These are phyloP conservation scores for Nyssa sinensis DNA, from an alignment of 148 eudicot species.

Conservation along the genomic window DNA sequence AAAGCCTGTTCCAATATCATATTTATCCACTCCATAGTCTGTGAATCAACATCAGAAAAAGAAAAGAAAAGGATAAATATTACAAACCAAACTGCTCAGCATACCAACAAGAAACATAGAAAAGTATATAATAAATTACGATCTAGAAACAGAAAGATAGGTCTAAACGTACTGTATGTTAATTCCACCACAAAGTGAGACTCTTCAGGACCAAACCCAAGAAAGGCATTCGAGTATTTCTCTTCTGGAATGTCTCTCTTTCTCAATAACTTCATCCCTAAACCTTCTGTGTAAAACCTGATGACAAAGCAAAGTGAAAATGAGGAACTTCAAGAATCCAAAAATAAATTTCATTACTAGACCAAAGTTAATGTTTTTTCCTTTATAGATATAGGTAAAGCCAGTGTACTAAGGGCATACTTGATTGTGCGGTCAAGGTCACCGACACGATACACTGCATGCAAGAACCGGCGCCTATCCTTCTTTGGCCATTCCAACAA, in stretches of 20 bases:
- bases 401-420: constrained; percentile 32
- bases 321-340: not conserved
- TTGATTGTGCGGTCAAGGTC: constrained; percentile 85
- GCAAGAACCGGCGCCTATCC: constrained; percentile 68
- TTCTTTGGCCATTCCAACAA: constrained; percentile 75
- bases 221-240: constrained; percentile 86
- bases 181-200: constrained; percentile 76
- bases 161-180: constrained; percentile 69
- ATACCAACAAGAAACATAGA: not conserved
- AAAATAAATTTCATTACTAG: not conserved
- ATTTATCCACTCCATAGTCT: constrained; percentile 92
- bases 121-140: too few relatives aligned
- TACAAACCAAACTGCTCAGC: not conserved
- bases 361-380: not conserved
- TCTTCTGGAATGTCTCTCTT: constrained; percentile 81
- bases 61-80: not conserved
- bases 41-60: constrained; percentile 5
- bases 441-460: constrained; percentile 87
- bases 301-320: constrained; percentile 5
- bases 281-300: constrained; percentile 91
- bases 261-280: constrained; percentile 91
- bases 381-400: not conserved
- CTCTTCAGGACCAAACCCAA: constrained; percentile 86
- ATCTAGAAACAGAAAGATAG: not conserved
- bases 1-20: constrained; percentile 91